phyloP scores from a whole-genome alignment of 768 basidiomycete genomes.

The Russula sp. region DNA sequence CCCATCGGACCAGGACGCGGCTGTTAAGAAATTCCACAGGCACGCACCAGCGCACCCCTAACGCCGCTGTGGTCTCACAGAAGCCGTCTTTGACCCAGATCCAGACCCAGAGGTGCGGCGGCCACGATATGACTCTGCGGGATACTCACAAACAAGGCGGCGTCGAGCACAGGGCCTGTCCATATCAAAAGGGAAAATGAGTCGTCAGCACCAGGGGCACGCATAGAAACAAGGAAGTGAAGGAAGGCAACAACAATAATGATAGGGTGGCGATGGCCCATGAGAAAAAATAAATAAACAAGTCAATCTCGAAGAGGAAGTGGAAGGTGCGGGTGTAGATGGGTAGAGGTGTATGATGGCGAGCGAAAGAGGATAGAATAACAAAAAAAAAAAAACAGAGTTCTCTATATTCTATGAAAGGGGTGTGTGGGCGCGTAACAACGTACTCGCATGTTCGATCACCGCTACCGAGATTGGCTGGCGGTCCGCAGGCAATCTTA shows the following conservation, averaged over 20 bases:
- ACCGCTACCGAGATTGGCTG: background rate
- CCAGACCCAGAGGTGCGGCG: constrained; percentile 9
- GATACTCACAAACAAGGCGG: constrained; percentile 17
- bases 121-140: constrained; percentile 15
- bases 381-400: background rate
- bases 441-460: constrained; percentile 18
- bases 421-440: background rate
- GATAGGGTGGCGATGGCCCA: background rate
- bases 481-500: constrained; percentile 16
- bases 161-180: constrained; percentile 17
- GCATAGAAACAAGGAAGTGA: background rate
- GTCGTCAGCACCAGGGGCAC: background rate
- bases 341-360: background rate
- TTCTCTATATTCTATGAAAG: background rate
- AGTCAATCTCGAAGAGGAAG: background rate
- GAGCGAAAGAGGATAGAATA: background rate
- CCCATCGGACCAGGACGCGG: background rate
- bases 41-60: background rate
- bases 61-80: background rate
- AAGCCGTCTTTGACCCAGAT: background rate
- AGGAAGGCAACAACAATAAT: background rate
- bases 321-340: background rate
- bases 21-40: background rate
- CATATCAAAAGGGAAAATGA: background rate
- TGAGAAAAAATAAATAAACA: background rate